Conservation (phyloP, 2,329 filamentous ascomycete genomes). For the Dothistroma pini region DNA sequence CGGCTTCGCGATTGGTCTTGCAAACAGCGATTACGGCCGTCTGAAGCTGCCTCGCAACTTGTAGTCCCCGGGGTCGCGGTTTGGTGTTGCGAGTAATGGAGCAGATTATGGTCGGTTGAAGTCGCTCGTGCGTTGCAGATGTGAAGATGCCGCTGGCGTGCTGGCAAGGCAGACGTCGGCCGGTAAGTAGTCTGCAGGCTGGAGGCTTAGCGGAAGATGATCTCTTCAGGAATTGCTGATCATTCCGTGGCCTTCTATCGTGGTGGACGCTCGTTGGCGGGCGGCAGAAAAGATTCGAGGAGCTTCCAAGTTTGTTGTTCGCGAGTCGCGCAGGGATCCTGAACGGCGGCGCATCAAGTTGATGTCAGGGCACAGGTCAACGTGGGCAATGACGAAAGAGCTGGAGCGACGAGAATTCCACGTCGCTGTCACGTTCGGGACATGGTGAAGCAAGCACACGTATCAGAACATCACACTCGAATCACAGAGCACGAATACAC, state of each 20-base stretch:
- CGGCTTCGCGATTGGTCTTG: conserved; percentile 1
- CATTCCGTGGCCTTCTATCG: neutral
- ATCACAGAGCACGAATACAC: neutral
- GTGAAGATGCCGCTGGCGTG: neutral
- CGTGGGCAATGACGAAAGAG: neutral
- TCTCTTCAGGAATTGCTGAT: neutral
- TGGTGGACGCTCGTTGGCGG: neutral
- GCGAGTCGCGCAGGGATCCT: neutral
- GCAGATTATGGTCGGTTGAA: neutral
- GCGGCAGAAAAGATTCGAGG: conserved; percentile 1
- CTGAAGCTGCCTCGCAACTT: neutral
- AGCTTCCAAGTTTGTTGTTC: neutral
- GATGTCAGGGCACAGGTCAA: neutral
- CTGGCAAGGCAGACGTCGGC: neutral
- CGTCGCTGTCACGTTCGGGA: neutral
- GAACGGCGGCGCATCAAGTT: neutral
- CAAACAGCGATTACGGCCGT: conserved; percentile 5
- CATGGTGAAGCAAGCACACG: neutral
- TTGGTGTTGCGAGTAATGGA: neutral
- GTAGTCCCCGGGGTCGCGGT: neutral
- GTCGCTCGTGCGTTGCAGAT: neutral
- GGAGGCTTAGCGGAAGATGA: neutral
- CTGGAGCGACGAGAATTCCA: neutral
- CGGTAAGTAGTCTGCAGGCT: neutral
- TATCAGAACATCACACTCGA: neutral